A percentile compares a stretch with the other conserved stretches of the same genome.
These are phyloP conservation scores for Ocimum tenuiflorum DNA, from an alignment of 257 asterid genomes.

Conservation along the genomic window DNA sequence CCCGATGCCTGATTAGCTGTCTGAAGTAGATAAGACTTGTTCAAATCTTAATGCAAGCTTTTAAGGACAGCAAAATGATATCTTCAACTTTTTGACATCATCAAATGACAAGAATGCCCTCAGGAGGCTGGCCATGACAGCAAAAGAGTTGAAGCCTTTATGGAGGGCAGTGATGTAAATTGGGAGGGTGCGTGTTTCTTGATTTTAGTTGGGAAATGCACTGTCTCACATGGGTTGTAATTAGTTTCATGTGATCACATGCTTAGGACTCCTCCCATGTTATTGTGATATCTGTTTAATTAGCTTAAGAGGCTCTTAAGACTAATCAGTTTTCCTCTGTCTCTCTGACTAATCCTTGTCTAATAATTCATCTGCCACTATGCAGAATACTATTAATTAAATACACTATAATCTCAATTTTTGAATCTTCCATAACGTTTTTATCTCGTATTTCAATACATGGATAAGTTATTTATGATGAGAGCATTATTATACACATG, in stretches of 20 bases:
- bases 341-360: conserved; percentile 30
- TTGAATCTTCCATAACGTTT: not conserved
- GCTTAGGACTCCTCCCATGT: conserved; percentile 53
- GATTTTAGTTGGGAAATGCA: conserved; percentile 31
- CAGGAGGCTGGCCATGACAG: not conserved
- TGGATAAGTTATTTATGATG: too few species aligned
- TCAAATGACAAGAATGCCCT: conserved; percentile 35
- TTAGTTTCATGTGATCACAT: conserved; percentile 65
- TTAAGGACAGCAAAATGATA: conserved; percentile 25
- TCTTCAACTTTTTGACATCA: conserved; percentile 19
- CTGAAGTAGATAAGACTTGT: conserved; percentile 26
- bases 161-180: conserved; percentile 29
- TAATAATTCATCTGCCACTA: conserved; percentile 23
- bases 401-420: not conserved
- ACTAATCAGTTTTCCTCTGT: conserved; percentile 17
- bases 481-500: too few species aligned
- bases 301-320: conserved; percentile 25
- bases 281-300: conserved; percentile 37
- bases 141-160: too few species aligned
- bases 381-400: not conserved
- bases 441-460: not conserved
- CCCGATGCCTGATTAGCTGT: conserved; percentile 34
- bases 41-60: conserved; percentile 28
- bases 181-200: not conserved
- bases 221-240: conserved; percentile 51